phyloP scores from a whole-genome alignment of 78 protist species.

The Dictyostelium firmibasis region DNA sequence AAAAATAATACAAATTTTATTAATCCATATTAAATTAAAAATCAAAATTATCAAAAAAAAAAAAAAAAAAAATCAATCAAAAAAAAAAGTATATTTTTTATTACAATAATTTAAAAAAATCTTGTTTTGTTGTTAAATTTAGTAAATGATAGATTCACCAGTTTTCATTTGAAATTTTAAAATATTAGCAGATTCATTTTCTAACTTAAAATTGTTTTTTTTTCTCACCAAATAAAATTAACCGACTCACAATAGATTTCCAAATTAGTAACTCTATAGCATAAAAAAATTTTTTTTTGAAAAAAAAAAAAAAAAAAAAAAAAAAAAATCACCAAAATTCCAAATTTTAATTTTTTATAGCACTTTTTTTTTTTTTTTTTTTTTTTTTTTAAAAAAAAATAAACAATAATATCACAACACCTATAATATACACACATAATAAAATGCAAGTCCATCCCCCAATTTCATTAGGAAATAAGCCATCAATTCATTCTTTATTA shows the following conservation, averaged over 20 bases:
- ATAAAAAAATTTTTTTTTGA: too few species aligned
- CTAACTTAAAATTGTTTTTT: not conserved
- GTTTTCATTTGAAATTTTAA: not conserved
- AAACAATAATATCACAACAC: not conserved
- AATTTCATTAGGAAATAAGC: not conserved
- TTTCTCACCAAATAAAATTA: not conserved
- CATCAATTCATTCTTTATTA: conserved; percentile 1
- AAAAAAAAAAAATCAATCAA: not conserved
- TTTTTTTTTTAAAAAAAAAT: too few species aligned
- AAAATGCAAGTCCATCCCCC: conserved; percentile 16
- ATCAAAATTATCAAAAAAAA: too few species aligned
- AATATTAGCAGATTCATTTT: not conserved
- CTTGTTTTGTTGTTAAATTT: not conserved
- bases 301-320: not conserved
- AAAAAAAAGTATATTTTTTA: not conserved
- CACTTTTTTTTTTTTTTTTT: not conserved
- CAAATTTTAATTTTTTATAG: not conserved
- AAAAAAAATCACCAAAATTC: not conserved
- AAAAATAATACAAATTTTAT: too few species aligned
- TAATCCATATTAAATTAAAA: too few species aligned
- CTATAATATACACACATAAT: not conserved
- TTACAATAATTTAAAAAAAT: too few species aligned
- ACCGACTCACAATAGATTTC: not conserved
- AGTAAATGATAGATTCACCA: not conserved
- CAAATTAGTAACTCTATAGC: not conserved